Evolutionary conservation across 805 yeast species (phyloP).

Genomic region (Candida caryicola): DNA sequence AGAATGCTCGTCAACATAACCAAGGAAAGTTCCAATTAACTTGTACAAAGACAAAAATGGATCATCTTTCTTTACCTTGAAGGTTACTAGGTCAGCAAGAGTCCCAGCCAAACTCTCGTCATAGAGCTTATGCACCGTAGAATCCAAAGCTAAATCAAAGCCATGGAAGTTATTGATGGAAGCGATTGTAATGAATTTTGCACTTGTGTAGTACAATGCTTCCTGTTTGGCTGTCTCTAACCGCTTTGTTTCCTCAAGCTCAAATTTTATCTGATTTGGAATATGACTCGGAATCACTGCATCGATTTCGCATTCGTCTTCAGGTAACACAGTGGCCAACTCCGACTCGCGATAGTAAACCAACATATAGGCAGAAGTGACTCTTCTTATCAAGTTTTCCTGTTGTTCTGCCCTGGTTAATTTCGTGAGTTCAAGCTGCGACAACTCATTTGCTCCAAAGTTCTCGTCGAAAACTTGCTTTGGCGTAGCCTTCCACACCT

Average conservation of each 20-base stretch:
- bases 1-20: conserved; percentile 26
- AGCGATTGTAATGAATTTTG: conserved; percentile 53
- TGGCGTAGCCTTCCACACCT: conserved; percentile 82
- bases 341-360: conserved; percentile 77
- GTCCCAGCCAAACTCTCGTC: conserved; percentile 49
- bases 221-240: conserved; percentile 66
- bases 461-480: conserved; percentile 88
- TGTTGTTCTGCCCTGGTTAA: conserved; percentile 61
- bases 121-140: conserved; percentile 40
- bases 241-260: conserved; percentile 54
- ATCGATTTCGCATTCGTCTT: conserved; percentile 46
- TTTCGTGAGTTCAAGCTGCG: conserved; percentile 46
- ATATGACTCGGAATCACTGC: conserved; percentile 58
- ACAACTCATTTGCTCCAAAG: conserved; percentile 72
- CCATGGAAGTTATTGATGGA: conserved; percentile 64
- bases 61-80: conserved; percentile 57
- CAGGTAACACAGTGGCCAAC: conserved; percentile 56
- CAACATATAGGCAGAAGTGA: conserved; percentile 95
- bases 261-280: conserved; percentile 60
- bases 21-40: conserved; percentile 45
- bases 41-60: conserved; percentile 50
- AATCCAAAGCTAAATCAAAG: conserved; percentile 73
- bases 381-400: conserved; percentile 64
- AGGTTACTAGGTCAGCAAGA: conserved; percentile 44
- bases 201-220: conserved; percentile 41